These are phyloP conservation scores for Rhododendron ovatum DNA, from an alignment of 148 eudicot genomes.

Conservation along the genomic window DNA sequence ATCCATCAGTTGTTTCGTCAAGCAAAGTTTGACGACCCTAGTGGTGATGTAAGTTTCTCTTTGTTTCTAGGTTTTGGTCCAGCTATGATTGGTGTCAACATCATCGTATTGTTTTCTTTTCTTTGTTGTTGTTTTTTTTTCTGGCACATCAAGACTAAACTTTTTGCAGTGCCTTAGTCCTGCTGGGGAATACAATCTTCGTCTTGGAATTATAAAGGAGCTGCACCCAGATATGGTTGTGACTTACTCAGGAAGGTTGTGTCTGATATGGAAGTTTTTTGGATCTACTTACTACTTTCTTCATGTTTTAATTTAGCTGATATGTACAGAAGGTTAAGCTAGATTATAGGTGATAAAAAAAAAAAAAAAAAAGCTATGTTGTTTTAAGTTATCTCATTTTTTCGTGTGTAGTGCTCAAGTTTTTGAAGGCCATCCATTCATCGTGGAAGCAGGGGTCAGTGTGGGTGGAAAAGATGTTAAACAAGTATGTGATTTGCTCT, in stretches of 20 bases:
- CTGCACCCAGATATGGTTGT: slow-evolving; percentile 99
- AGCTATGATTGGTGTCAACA: neutral
- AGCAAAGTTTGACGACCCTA: slow-evolving; percentile 97
- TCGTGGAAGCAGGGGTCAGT: slow-evolving; percentile 98
- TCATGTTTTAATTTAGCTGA: neutral
- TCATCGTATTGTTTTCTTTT: neutral
- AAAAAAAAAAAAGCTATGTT: neutral
- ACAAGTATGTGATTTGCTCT: slow-evolving; percentile 48
- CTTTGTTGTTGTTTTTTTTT: neutral
- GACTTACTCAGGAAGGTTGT: slow-evolving; percentile 97
- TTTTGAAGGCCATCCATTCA: slow-evolving; percentile 97
- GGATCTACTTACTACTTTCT: neutral
- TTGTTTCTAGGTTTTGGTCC: neutral
- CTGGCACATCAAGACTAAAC: slow-evolving; percentile 9
- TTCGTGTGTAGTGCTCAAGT: slow-evolving; percentile 80
- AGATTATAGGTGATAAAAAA: neutral
- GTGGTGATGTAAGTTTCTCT: slow-evolving; percentile 79
- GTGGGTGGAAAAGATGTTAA: slow-evolving; percentile 99
- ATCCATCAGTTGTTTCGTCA: slow-evolving; percentile 99
- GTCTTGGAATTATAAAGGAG: slow-evolving; percentile 95
- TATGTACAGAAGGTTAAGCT: neutral
- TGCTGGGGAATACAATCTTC: slow-evolving; percentile 99
- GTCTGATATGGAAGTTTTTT: slow-evolving; percentile 3
- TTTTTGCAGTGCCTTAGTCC: slow-evolving; percentile 92
- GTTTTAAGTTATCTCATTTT: neutral